Base-by-base conservation (phyloP, 805 yeast species). In the Scheffersomyces coipomensis region DNA sequence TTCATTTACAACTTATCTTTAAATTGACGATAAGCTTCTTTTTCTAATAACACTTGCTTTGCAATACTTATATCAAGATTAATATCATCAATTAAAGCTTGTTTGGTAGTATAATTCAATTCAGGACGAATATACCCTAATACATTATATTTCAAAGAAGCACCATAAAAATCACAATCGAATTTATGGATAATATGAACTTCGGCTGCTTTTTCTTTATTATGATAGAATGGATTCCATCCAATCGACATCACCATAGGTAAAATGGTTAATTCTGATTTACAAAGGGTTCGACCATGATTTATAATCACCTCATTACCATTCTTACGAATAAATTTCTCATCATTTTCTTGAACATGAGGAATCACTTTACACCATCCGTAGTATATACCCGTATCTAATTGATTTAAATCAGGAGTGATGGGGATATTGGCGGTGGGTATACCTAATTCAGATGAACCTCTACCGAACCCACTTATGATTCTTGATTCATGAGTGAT, bases 181-280 rank as follows among this genome's bases (percentile, higher is more conserved):
- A 89, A 93, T 31, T 81, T 64, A 63, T 88, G 95, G 39, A 93
- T 71, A 4, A 93, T 75, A 60, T 93, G 97, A 17, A 93, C 69
- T 53, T 93, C 95, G 3, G 93, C 95, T 0, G 96, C 82, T 62
- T 87, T 88, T 50, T 76, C 76, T 35, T 78, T 71, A 61, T 93
- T 90, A 19, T 81, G 76, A 65, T 80, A 93, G 58, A 83, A 91
- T 27, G 99, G 98, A 56, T 93, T 93, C 86, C 89, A 88, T 1
- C 99, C 99, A 15, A 93, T 74, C 7, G 96, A 87, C 87, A 91
- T 84, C 7, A 93, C 99, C 83, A 89, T 88, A 0, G 97, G 97
- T 19, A 80, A 66, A 1, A 72, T 73, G 15, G 64, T 62, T 36
- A 71, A 71, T 2, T 73, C 64, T 29, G 73, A 76, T 1, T 37